Evolutionary conservation across 2,329 filamentous ascomycete genomes (phyloP).

Genomic region (Zalaria obscura): DNA sequence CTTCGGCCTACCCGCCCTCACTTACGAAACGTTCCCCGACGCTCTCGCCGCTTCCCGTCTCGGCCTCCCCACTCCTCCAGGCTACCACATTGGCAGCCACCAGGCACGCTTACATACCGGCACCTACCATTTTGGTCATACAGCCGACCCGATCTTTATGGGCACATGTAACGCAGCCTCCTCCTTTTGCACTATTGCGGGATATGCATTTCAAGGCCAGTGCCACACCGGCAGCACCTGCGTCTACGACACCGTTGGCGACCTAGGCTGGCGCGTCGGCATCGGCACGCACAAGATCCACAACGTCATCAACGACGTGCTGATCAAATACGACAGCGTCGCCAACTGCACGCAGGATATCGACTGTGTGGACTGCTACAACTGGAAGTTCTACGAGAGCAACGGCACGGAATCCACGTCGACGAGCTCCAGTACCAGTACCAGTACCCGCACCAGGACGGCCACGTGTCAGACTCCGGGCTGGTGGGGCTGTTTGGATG

Average conservation of each 20-base stretch:
- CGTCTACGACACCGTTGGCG: conserved; percentile 80
- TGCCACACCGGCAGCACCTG: conserved; percentile 85
- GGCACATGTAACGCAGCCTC: conserved; percentile 85
- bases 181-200: conserved; percentile 77
- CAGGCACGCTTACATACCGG: conserved; percentile 62
- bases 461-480: conserved; percentile 82
- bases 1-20: conserved; percentile 79
- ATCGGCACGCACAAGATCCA: conserved; percentile 85
- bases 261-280: conserved; percentile 84
- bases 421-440: conserved; percentile 35
- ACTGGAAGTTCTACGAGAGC: conserved; percentile 91
- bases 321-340: conserved; percentile 68
- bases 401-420: conserved; percentile 71
- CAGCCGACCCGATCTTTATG: conserved; percentile 88
- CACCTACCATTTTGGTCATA: conserved; percentile 84
- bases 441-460: conserved; percentile 43
- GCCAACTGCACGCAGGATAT: conserved; percentile 62
- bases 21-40: conserved; percentile 86
- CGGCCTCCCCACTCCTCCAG: conserved; percentile 74
- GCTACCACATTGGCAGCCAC: conserved; percentile 54
- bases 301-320: conserved; percentile 74
- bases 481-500: conserved; percentile 74
- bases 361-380: conserved; percentile 73
- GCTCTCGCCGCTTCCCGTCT: conserved; percentile 73
- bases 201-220: conserved; percentile 85